Base-by-base conservation (phyloP, 257 asterid species). In the Knoxia roxburghii region DNA sequence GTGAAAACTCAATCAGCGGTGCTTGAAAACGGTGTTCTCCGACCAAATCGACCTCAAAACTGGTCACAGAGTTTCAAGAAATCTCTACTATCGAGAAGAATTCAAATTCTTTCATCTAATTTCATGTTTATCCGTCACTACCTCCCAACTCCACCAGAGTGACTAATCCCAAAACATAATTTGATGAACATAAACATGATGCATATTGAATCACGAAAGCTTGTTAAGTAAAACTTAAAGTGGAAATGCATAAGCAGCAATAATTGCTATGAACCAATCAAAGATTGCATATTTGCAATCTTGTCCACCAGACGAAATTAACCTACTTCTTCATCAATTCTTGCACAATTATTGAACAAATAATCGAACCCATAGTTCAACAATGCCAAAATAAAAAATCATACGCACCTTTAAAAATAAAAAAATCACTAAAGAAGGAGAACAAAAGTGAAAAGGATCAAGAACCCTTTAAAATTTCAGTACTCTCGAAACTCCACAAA, bases 181-280 rank as follows among this genome's bases (percentile, higher is more conserved):
- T 68, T n/a, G 45, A 24, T 29, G 24, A 13, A 17, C 20, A 43
- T 23, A 53, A 67, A 24, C 24, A 35, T 50, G 50, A 54, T 68
- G 64, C 72, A 68, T 52, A 64, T 61, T 51, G 30, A 62, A 41
- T 61, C 27, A 33, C 20, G 43, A 9, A 61, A 13, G 46, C 4
- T 17, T 32, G 14, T 37, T 12, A 53, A 53, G 53, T 10, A 15
- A 68, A 55, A 7, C 12, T 24, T 9, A 51, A 58, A 2, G 0
- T 11, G 15, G 4, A 52, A 11, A 40, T 29, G 30, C 56, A 20
- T 45, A 30, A 14, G 15, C 33, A 41, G 15, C 13, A 37, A 39
- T n/a, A 26, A 24, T 55, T 39, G 56, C 32, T 41, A 26, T n/a
- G 15, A 40, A 52, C 41, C 30, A 54, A 14, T 27, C 7, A 46